Conservation (phyloP, 176 grass and related monocot species). For the Alopecurus myosuroides region DNA sequence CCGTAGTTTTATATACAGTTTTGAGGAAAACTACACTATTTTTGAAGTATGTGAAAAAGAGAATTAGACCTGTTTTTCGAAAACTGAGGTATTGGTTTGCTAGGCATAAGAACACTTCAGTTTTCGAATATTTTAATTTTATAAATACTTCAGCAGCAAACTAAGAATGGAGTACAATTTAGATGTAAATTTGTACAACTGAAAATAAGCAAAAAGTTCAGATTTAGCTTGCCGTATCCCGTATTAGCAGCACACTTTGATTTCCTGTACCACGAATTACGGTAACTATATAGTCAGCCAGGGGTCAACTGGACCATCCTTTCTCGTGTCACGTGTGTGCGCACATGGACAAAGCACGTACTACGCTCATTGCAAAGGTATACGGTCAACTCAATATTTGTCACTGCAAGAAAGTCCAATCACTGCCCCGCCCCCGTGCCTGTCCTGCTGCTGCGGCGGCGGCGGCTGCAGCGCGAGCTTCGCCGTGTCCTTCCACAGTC, state of each 20-base stretch:
- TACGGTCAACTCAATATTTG: background rate
- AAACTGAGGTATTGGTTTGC: too few species aligned
- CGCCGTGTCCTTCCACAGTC: conserved; percentile 50
- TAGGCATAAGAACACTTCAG: too few species aligned
- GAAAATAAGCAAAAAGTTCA: background rate
- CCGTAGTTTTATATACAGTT: too few species aligned
- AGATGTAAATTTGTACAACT: too few species aligned
- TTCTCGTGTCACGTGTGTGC: background rate
- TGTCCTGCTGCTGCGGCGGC: background rate
- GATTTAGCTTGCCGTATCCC: background rate
- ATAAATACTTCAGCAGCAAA: too few species aligned
- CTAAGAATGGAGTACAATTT: too few species aligned
- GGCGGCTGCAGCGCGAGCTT: conserved; percentile 28
- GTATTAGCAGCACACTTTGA: background rate
- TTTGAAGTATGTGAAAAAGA: too few species aligned
- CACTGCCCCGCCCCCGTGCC: background rate
- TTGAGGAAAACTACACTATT: too few species aligned
- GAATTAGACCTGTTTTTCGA: too few species aligned
- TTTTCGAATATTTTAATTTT: too few species aligned
- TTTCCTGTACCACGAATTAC: background rate
- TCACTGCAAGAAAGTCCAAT: background rate
- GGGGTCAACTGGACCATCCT: background rate
- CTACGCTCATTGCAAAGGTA: background rate
- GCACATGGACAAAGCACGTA: background rate
- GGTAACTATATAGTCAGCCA: background rate